phyloP scores from a whole-genome alignment of 495 filamentous ascomycete genomes.

The Bryoglossum gracile region DNA sequence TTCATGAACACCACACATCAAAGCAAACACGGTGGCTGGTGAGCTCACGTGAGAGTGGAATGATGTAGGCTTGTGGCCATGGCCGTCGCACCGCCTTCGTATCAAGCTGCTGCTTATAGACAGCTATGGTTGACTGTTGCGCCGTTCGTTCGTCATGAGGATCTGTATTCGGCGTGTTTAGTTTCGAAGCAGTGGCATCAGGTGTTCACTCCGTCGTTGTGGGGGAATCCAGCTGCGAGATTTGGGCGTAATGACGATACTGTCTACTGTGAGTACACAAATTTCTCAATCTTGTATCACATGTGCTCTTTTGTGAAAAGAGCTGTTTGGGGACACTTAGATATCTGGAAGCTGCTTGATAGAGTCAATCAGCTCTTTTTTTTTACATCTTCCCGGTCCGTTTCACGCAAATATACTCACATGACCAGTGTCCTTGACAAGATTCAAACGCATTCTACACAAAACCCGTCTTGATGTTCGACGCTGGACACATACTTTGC shows the following conservation, averaged over 20 bases:
- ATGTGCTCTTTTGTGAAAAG: too few species aligned
- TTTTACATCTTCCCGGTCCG: too few species aligned
- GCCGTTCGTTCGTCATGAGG: slow-evolving; percentile 49
- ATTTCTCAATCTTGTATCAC: neutral
- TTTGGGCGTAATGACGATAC: slow-evolving; percentile 57
- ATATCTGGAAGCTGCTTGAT: too few species aligned
- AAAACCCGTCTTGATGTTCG: slow-evolving; percentile 47
- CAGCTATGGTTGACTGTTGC: slow-evolving; percentile 57
- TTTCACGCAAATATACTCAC: too few species aligned
- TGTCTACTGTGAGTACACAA: slow-evolving; percentile 44
- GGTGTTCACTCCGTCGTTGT: slow-evolving; percentile 54
- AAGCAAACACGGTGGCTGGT: too few species aligned
- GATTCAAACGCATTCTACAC: slow-evolving; percentile 53
- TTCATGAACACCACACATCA: too few species aligned
- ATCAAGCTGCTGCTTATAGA: slow-evolving; percentile 48
- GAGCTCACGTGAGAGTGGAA: too few species aligned
- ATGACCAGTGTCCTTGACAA: slow-evolving; percentile 50
- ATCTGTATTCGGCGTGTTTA: slow-evolving; percentile 51
- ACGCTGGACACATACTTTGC: slow-evolving; percentile 54
- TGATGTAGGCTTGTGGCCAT: too few species aligned
- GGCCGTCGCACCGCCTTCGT: slow-evolving; percentile 37
- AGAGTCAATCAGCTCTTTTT: too few species aligned
- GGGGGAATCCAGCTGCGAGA: slow-evolving; percentile 59
- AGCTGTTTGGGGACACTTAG: too few species aligned
- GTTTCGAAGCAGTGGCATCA: slow-evolving; percentile 53